phyloP scores from a whole-genome alignment of 345 rosid species.

The Salix viminalis region DNA sequence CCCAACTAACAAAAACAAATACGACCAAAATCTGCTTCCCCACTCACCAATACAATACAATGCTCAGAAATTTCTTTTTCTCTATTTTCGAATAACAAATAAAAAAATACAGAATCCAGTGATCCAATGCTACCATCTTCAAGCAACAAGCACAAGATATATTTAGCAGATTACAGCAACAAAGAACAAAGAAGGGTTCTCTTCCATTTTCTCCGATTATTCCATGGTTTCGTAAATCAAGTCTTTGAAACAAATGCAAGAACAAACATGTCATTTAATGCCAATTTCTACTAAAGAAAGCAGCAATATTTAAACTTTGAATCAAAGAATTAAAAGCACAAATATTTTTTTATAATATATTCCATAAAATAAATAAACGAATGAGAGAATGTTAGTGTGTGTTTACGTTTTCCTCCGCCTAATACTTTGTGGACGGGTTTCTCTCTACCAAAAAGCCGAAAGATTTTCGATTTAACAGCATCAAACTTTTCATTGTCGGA shows the following conservation, averaged over 20 bases:
- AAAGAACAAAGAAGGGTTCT: too few species aligned
- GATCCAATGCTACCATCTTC: neutral
- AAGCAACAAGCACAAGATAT: neutral
- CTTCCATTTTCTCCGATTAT: neutral
- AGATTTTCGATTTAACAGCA: constrained; percentile 36
- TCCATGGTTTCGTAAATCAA: neutral
- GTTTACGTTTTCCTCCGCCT: constrained; percentile 38
- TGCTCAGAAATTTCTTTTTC: neutral
- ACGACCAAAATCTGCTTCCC: neutral
- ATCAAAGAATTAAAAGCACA: neutral
- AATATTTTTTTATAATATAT: neutral
- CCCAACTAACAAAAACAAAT: neutral
- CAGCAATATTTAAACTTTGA: neutral
- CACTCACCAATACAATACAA: neutral
- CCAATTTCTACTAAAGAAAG: neutral
- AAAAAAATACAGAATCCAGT: neutral
- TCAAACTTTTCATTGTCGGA: constrained; percentile 48
- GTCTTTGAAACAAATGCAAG: too few species aligned
- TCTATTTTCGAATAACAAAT: too few species aligned
- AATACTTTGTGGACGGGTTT: constrained; percentile 36
- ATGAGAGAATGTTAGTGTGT: neutral
- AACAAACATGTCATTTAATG: neutral
- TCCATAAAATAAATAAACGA: neutral
- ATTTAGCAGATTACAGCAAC: too few species aligned
- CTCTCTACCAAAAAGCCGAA: constrained; percentile 34